Conservation (phyloP, 805 yeast genomes). For the Candida broadrunensis region DNA sequence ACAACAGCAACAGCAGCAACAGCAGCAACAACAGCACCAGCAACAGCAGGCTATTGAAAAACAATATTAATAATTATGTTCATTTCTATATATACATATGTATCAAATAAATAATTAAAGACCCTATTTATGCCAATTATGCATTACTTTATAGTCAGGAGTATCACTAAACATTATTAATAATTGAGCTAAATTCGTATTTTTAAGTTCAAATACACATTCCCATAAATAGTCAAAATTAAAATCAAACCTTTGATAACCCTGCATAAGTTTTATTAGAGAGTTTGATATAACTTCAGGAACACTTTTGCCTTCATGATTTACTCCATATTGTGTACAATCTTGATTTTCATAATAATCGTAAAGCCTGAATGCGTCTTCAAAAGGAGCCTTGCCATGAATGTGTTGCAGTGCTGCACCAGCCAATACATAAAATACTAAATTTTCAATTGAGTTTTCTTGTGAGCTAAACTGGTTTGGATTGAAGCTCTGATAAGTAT, state of each 20-base stretch:
- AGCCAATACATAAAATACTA: neutral
- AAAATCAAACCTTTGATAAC: neutral
- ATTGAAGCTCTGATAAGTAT: constrained; percentile 2
- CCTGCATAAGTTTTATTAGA: constrained; percentile 1
- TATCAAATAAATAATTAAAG: neutral
- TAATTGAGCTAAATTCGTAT: constrained; percentile 3
- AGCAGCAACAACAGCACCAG: neutral
- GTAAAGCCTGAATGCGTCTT: constrained; percentile 5
- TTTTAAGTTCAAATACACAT: constrained; percentile 4
- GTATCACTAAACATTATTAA: constrained; percentile 2
- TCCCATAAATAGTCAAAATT: constrained; percentile 5
- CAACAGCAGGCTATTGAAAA: neutral
- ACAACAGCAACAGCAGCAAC: constrained; percentile 6
- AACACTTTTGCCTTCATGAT: neutral
- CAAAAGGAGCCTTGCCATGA: neutral
- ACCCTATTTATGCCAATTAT: neutral
- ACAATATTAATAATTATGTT: too few species aligned
- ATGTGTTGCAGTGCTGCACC: neutral
- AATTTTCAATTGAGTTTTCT: too few species aligned
- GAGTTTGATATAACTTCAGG: constrained; percentile 1
- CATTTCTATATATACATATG: neutral
- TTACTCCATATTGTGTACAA: neutral
- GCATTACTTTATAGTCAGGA: constrained; percentile 5
- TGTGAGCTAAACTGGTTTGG: neutral
- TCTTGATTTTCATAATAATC: constrained; percentile 1